Conservation (phyloP, 116 monocot genomes). For the Phalaenopsis hybrid region DNA sequence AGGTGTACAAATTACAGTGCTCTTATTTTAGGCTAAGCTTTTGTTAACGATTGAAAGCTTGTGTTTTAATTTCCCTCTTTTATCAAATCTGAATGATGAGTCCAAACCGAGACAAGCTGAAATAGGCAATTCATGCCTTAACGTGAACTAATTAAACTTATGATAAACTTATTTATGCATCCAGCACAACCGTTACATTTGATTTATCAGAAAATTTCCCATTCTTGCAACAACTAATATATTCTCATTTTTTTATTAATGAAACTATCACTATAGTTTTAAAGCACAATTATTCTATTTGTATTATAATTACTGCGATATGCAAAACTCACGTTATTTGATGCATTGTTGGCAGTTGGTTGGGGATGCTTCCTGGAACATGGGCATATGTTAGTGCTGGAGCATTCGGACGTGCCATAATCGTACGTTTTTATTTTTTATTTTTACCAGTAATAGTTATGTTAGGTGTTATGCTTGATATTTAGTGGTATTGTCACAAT, state of each 20-base stretch:
- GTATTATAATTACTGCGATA: background rate
- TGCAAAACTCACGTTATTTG: background rate
- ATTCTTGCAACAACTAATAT: background rate
- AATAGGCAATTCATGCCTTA: too few relatives aligned
- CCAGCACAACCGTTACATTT: too few relatives aligned
- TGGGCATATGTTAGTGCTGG: constrained; percentile 99
- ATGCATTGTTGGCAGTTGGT: constrained; percentile 55
- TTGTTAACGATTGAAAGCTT: too few relatives aligned
- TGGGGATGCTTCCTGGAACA: constrained; percentile 98
- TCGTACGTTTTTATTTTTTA: constrained; percentile 57
- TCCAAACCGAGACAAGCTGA: too few relatives aligned
- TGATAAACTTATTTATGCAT: too few relatives aligned
- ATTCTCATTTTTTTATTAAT: background rate
- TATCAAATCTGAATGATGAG: too few relatives aligned
- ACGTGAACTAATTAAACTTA: too few relatives aligned
- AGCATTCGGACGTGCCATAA: constrained; percentile 92
- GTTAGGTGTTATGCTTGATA: background rate
- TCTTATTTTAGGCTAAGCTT: too few relatives aligned
- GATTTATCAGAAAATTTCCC: too few relatives aligned
- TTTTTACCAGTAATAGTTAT: background rate
- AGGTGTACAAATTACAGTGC: too few relatives aligned
- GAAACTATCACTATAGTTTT: background rate
- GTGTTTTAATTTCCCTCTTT: too few relatives aligned
- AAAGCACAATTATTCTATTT: background rate
- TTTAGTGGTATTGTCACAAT: background rate